Percentiles rank a stretch among this genome's conserved stretches.
phyloP scores from a whole-genome alignment of 2,329 filamentous ascomycete species.

The Periconia digitata region DNA sequence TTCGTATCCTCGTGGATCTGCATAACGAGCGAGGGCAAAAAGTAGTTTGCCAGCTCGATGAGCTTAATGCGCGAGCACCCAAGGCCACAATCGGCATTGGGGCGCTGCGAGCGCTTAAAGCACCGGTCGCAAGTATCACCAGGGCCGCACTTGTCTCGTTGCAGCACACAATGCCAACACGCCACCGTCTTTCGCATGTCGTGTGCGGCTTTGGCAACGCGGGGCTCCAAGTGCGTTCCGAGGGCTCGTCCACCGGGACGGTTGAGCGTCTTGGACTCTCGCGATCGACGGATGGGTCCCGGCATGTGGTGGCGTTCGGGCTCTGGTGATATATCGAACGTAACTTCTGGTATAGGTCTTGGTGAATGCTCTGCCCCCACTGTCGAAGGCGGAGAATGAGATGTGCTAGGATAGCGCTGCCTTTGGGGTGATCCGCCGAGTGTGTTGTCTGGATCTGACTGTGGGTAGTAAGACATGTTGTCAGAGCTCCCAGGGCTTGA shows the following conservation, averaged over 20 bases:
- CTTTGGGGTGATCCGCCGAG: constrained; percentile 16
- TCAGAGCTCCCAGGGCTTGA: constrained; percentile 36
- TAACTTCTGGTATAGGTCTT: constrained; percentile 17
- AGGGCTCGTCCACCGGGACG: constrained; percentile 43
- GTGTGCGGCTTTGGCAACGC: constrained; percentile 44
- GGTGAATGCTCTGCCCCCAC: constrained; percentile 4
- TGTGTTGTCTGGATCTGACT: constrained; percentile 26
- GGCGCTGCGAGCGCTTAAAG: constrained; percentile 40
- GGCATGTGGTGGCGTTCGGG: constrained; percentile 18
- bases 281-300: constrained; percentile 10
- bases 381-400: constrained; percentile 8
- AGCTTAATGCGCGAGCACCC: constrained; percentile 51
- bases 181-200: constrained; percentile 50
- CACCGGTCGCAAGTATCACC: constrained; percentile 44
- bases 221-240: constrained; percentile 40
- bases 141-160: constrained; percentile 49
- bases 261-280: constrained; percentile 19
- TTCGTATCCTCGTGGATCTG: constrained; percentile 48
- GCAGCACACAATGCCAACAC: constrained; percentile 53
- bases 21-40: constrained; percentile 46
- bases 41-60: constrained; percentile 46
- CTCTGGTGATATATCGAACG: constrained; percentile 29
- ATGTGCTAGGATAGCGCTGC: constrained; percentile 6
- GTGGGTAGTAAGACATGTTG: constrained; percentile 26
- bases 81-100: constrained; percentile 45